Percentiles rank a stretch among this genome's conserved stretches.
Conservation (phyloP, 2,329 filamentous ascomycete genomes). For the Pseudogymnoascus verrucosus region DNA sequence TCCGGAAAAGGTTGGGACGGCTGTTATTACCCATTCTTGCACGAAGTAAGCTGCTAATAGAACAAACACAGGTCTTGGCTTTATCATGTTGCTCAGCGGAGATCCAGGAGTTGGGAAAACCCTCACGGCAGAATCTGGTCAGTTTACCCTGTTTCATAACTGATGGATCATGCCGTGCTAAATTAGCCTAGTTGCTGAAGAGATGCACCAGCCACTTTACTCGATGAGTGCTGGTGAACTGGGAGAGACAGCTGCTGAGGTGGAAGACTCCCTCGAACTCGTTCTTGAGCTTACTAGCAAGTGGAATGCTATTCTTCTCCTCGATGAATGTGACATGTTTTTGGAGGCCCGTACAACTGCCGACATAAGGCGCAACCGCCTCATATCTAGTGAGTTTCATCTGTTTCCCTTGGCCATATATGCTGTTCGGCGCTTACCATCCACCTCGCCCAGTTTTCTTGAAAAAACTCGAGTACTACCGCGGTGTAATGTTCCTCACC, state of each 20-base stretch:
- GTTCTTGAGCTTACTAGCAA: constrained; percentile 66
- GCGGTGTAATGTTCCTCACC: constrained; percentile 34
- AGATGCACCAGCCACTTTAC: constrained; percentile 40
- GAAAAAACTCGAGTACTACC: constrained; percentile 31
- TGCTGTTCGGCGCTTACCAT: background rate
- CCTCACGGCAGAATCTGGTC: constrained; percentile 54
- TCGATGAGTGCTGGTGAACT: constrained; percentile 57
- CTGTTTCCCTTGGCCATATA: background rate
- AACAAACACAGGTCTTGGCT: constrained; percentile 12
- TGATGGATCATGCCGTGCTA: background rate
- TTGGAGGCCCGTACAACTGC: constrained; percentile 24
- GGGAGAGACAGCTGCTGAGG: constrained; percentile 54
- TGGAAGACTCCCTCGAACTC: constrained; percentile 54
- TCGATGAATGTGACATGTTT: constrained; percentile 66
- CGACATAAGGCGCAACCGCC: constrained; percentile 34
- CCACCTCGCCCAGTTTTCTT: constrained; percentile 24
- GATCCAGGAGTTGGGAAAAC: constrained; percentile 57
- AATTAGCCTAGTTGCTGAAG: constrained; percentile 34
- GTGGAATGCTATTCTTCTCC: constrained; percentile 64
- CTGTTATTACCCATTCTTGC: background rate
- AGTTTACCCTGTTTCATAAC: constrained; percentile 29
- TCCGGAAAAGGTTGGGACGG: constrained; percentile 39
- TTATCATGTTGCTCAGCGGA: constrained; percentile 33
- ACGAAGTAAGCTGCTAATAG: background rate
- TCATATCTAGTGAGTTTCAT: constrained; percentile 23